A percentile compares a stretch with the other conserved stretches of the same genome.
These are phyloP conservation scores for Drosera spatulata DNA, from an alignment of 179 eudicot species.

Conservation along the genomic window DNA sequence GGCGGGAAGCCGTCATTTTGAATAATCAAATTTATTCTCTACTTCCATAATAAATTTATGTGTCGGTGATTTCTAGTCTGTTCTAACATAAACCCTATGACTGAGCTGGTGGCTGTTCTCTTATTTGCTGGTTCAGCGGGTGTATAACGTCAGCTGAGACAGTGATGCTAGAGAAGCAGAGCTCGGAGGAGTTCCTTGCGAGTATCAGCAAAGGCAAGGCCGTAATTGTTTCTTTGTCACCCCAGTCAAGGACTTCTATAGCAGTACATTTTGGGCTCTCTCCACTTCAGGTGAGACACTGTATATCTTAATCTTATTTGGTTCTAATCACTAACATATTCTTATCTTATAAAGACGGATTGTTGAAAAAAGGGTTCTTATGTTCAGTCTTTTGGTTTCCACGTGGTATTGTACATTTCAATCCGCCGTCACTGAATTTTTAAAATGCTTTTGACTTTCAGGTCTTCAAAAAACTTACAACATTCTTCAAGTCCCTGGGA, in stretches of 20 bases:
- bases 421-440: not conserved
- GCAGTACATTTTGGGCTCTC: constrained; percentile 76
- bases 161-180: constrained; percentile 95
- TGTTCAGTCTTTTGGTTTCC: too few species aligned
- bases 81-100: too few species aligned
- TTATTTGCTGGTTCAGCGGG: constrained; percentile 47
- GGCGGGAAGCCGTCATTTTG: not conserved
- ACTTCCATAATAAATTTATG: too few species aligned
- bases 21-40: too few species aligned
- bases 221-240: constrained; percentile 72
- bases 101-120: too few species aligned
- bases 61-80: too few species aligned
- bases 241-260: constrained; percentile 91
- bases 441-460: constrained; percentile 17
- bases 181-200: constrained; percentile 74
- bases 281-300: constrained; percentile 45
- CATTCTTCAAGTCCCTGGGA: constrained; percentile 76
- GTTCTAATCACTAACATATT: too few species aligned
- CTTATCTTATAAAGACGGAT: not conserved
- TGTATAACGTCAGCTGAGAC: constrained; percentile 93
- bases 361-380: too few species aligned
- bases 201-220: constrained; percentile 49
- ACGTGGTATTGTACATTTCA: too few species aligned
- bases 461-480: constrained; percentile 74
- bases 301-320: not conserved